Conservation (phyloP, 257 asterid species). For the Capsicum pubescens region DNA sequence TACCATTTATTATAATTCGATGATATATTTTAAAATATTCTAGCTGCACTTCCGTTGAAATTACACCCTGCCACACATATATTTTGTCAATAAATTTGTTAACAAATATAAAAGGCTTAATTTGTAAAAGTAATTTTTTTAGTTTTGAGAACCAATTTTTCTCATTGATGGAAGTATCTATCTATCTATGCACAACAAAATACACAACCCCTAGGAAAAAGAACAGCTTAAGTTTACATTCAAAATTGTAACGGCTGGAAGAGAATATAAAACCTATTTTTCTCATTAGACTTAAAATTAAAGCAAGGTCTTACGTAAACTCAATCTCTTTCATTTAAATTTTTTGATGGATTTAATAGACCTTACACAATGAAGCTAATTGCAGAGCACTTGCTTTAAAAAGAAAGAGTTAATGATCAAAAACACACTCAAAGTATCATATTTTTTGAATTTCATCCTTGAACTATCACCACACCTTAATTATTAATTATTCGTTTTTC, state of each 20-base stretch:
- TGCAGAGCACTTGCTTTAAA: background rate
- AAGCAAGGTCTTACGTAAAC: background rate
- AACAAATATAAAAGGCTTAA: background rate
- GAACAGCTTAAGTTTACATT: background rate
- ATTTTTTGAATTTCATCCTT: no score
- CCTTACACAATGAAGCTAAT: background rate
- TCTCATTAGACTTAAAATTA: background rate
- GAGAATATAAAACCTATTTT: background rate
- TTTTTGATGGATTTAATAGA: background rate
- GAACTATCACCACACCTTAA: no score
- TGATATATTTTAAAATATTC: slow-evolving; percentile 37
- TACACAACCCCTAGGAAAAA: background rate
- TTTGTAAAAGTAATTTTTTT: background rate
- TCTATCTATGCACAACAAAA: no score
- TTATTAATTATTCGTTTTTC: no score
- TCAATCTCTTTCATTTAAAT: background rate
- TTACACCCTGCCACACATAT: slow-evolving; percentile 49
- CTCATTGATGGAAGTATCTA: background rate
- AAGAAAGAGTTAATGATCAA: no score
- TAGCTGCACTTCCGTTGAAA: slow-evolving; percentile 53
- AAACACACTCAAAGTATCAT: no score
- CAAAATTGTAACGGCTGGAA: slow-evolving; percentile 2
- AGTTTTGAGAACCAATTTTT: background rate
- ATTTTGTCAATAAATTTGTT: background rate
- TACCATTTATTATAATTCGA: no score